These are phyloP conservation scores for Pseudonitzschia multiseries DNA, from an alignment of 108 stramenopile species.

Conservation along the genomic window DNA sequence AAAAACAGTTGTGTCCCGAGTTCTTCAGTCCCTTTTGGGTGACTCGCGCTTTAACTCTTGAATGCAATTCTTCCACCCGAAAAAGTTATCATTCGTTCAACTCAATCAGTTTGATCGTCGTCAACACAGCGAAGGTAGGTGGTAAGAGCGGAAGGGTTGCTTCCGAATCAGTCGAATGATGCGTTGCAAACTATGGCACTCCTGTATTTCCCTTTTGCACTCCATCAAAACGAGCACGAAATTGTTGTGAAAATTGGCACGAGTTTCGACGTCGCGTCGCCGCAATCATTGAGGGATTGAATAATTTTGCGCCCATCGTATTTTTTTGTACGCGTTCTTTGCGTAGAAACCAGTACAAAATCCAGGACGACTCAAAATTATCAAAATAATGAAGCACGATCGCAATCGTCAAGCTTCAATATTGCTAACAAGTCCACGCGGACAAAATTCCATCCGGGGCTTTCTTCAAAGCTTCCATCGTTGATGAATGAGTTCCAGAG, in stretches of 20 bases:
- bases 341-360: slow-evolving; percentile 10
- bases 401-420: background rate
- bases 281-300: background rate
- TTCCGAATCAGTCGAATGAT: background rate
- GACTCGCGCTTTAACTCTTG: background rate
- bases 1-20: background rate
- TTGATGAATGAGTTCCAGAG: background rate
- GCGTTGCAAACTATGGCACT: background rate
- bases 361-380: background rate
- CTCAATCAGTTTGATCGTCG: background rate
- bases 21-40: background rate
- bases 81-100: background rate
- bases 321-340: background rate
- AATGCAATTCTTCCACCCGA: background rate
- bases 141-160: background rate
- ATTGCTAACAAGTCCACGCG: background rate
- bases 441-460: background rate
- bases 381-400: slow-evolving; percentile 1
- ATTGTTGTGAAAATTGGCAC: background rate
- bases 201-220: background rate
- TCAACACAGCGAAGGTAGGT: background rate
- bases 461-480: background rate
- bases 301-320: background rate
- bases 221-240: background rate
- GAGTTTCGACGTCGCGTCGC: background rate